Base-by-base conservation (phyloP, 352 stramenopile species). In the Pythium grandisporangium region DNA sequence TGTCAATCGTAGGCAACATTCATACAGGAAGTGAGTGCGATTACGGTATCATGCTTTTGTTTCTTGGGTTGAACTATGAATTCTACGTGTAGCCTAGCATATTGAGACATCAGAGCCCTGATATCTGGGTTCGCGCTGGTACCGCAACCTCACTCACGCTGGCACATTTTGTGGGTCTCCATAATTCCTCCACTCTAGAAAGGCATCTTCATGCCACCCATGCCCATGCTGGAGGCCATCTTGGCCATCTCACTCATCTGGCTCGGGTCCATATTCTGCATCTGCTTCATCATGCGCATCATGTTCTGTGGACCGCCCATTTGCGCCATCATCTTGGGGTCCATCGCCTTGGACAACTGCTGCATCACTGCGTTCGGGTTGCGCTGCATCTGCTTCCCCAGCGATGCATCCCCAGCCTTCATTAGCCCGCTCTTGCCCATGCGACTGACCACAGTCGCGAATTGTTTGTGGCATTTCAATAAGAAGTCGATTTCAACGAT, bases 361-460 rank as follows among this genome's bases (percentile, higher is more conserved):
- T 98, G 89, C 83, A 98, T 97, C 33, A 98, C 84, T 3, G 86
- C 74, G 39, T 97, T 91, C 30, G 95, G 95, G 66, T 99, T 99
- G 37, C 95, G 89, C 39, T 85, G 60, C 86, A 99, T 97, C 51
- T 98, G 85, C 58, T 96, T 92, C 54, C 86, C 84, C 6, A 95
- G 61, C 13, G 78, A 73, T 3, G 85, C 83, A 23, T 95, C 86
- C 6, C 79, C 82, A 19, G 74, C 75, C 64, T 92, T 94, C 78
- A 94, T 88, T 44, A 98, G 69, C 1, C 90, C 90, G 39, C 76
- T 96, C 67, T 99, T 99, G 37, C 95, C 95, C 88, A 99, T 98
- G 58, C 97, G 96, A 29, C 63, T 83, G 14, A 99, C 90, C 45
- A 99, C 85, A 24, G 75, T 75, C 42, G 93, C 77, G 55, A 97